Conservation (phyloP, 2,329 filamentous ascomycete genomes). For the Fusarium drepaniforme region DNA sequence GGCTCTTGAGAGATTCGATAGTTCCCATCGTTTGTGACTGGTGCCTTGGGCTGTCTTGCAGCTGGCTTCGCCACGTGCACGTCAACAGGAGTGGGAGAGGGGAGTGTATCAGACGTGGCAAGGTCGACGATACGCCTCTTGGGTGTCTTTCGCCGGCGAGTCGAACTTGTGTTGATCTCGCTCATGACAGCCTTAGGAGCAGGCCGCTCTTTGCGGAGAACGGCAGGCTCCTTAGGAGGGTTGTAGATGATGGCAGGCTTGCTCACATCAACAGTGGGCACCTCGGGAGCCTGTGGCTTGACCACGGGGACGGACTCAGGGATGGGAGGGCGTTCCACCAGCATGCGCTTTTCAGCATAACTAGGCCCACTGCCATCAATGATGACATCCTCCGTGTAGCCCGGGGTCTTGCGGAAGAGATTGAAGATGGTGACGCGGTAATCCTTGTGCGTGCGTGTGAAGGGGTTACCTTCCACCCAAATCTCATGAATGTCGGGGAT, state of each 20-base stretch:
- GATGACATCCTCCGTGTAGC: slow-evolving; percentile 89
- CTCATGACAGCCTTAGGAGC: slow-evolving; percentile 65
- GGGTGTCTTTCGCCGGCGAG: slow-evolving; percentile 69
- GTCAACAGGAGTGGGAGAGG: slow-evolving; percentile 47
- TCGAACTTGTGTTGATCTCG: slow-evolving; percentile 69
- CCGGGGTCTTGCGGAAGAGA: slow-evolving; percentile 89
- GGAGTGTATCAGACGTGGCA: slow-evolving; percentile 62
- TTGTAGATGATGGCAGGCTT: slow-evolving; percentile 74
- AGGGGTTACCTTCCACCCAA: slow-evolving; percentile 93
- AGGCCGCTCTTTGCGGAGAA: slow-evolving; percentile 71
- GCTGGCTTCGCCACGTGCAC: slow-evolving; percentile 31
- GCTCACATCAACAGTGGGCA: slow-evolving; percentile 73
- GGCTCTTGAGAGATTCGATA: slow-evolving; percentile 60
- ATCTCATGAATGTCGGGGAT: slow-evolving; percentile 94
- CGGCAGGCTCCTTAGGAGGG: slow-evolving; percentile 60
- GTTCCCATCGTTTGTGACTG: slow-evolving; percentile 48
- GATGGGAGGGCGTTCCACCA: slow-evolving; percentile 85
- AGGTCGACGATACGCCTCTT: slow-evolving; percentile 76
- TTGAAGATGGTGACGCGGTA: slow-evolving; percentile 96
- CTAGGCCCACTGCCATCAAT: slow-evolving; percentile 88
- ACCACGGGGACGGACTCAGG: slow-evolving; percentile 82
- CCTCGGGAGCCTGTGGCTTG: slow-evolving; percentile 74
- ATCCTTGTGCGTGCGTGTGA: slow-evolving; percentile 85
- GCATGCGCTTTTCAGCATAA: slow-evolving; percentile 86
- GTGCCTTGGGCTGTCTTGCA: slow-evolving; percentile 34